Base-by-base conservation (phyloP, 139 green algal genomes). In the Pycnococcus provasolii region DNA sequence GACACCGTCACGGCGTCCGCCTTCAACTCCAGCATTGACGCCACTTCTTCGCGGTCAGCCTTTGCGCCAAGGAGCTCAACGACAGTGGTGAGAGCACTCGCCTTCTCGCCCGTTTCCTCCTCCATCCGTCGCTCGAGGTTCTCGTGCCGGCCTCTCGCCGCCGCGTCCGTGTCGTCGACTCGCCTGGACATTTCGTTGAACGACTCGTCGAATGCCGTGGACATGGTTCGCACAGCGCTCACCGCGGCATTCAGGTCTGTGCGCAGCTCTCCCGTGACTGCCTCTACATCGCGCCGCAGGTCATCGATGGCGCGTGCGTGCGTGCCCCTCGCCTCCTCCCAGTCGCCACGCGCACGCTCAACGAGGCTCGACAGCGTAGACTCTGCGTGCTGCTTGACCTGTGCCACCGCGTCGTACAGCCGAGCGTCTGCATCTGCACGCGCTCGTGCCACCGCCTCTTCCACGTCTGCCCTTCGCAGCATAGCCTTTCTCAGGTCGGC, bases 1-100 rank as follows among this genome's bases (percentile, higher is more conserved):
- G 63, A 55, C 63, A 79, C 54, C 60, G 57, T n/a, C 8, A 61
- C 50, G 4, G 67, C 45, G 60, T 79, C 72, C 1, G 65, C 50
- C 72, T 82, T 81, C 52, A 50, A 13, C 50, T 46, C 63, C 39
- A 13, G 57, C 37, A 13, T 72, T 43, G 1, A 42, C 52, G 65
- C 9, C 53, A 64, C 4, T 37, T 62, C 48, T 37, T 47, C 48
- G 47, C 7, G 5, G 48, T 50, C 47, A 4, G 48, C 48, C 48
- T 58, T 68, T 4, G 7, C 45, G 62, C 42, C 62, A 15, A 68
- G 42, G 26, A 26, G 26, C 26, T 26, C 26, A 26, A 26, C 26
- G 26, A 26, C 26, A 26, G 26, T 26, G 26, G 26, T 26, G 26
- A 26, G 26, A 26, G 26, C 26, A 26, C 26, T 26, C 26, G 26